phyloP scores from a whole-genome alignment of 2,329 filamentous ascomycete genomes.

The Trichoderma asperellum region DNA sequence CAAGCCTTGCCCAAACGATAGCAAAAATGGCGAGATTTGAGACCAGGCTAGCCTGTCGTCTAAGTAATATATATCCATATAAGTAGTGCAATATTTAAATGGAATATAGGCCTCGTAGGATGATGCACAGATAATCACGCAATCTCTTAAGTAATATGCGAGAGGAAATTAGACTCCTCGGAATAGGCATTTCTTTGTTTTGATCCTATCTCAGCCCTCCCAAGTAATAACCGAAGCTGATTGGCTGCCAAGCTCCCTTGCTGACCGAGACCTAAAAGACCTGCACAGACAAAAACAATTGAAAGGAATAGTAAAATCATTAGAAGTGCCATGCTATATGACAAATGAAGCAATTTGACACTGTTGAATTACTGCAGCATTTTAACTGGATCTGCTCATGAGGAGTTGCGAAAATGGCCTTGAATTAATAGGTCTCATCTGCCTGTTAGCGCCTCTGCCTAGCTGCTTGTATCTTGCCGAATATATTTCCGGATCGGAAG shows the following conservation, averaged over 20 bases:
- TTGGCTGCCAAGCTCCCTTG: background rate
- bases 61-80: background rate
- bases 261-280: background rate
- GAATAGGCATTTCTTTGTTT: background rate
- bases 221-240: background rate
- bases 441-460: background rate
- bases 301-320: background rate
- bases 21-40: background rate
- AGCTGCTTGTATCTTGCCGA: background rate
- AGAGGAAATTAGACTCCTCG: background rate
- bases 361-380: background rate
- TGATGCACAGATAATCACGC: background rate
- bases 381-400: background rate
- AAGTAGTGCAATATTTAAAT: background rate
- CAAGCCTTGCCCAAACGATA: background rate
- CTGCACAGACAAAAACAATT: background rate
- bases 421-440: background rate
- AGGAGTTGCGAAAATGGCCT: background rate
- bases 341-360: background rate
- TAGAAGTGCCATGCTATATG: background rate
- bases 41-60: background rate
- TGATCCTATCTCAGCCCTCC: background rate
- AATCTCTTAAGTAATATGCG: background rate
- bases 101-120: background rate
- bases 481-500: background rate